Percentiles rank a stretch among this genome's conserved stretches.
Evolutionary conservation across 73 alveolate species (phyloP).

Genomic region (Paramecium primaurelia): DNA sequence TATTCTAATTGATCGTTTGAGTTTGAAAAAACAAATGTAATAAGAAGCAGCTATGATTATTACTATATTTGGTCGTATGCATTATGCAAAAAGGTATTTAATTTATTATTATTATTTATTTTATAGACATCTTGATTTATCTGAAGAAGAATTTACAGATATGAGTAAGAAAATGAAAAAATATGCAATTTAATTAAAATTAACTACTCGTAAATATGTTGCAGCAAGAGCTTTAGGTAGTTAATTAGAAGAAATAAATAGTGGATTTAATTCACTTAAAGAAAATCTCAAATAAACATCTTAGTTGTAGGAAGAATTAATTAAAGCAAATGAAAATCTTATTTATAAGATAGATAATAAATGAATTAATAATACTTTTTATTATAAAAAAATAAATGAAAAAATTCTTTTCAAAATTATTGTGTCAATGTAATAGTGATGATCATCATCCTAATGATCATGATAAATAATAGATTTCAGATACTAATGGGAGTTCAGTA

Average conservation of each 20-base stretch:
- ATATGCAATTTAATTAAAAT: background rate
- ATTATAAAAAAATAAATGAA: background rate
- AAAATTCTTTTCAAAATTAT: background rate
- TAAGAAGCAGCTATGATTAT: slow-evolving; percentile 47
- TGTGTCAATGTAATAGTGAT: background rate
- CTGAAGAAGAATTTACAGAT: background rate
- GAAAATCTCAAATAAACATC: slow-evolving; percentile 9
- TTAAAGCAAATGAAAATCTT: slow-evolving; percentile 1
- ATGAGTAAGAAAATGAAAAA: slow-evolving; percentile 10
- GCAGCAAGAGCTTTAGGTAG: slow-evolving; percentile 28
- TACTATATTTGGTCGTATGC: slow-evolving; percentile 40
- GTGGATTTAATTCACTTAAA: slow-evolving; percentile 34
- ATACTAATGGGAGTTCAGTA: background rate
- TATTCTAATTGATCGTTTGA: slow-evolving; percentile 36
- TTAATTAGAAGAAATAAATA: background rate
- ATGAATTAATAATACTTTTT: background rate
- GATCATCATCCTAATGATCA: background rate
- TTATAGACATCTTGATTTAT: background rate
- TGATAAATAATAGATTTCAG: background rate
- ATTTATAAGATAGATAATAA: background rate
- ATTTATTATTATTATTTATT: background rate
- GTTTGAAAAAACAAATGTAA: slow-evolving; percentile 46
- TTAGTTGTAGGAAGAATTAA: background rate
- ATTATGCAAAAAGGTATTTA: slow-evolving; percentile 32
- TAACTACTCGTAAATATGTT: slow-evolving; percentile 31